phyloP scores from a whole-genome alignment of 495 filamentous ascomycete species.

The Neurospora sp. region DNA sequence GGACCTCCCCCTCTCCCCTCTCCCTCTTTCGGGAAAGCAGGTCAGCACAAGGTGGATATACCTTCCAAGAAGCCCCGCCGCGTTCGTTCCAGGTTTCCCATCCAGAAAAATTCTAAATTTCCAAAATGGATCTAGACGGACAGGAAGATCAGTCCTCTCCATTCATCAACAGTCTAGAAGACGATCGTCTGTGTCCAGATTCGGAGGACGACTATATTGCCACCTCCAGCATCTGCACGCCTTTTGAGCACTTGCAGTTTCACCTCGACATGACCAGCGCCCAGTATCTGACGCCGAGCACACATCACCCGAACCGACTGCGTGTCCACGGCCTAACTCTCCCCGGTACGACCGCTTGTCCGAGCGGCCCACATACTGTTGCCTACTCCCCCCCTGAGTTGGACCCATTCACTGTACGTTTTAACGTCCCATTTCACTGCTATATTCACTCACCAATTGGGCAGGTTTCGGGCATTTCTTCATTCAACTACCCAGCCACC shows the following conservation, averaged over 20 bases:
- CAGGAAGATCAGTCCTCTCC: constrained; percentile 7
- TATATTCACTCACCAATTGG: constrained; percentile 1
- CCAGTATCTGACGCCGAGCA: constrained; percentile 19
- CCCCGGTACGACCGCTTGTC: constrained; percentile 9
- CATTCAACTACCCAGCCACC: constrained; percentile 33
- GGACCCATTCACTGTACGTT: constrained; percentile 24
- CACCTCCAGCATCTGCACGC: constrained; percentile 1
- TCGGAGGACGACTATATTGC: constrained; percentile 6
- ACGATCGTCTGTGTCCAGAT: constrained; percentile 10
- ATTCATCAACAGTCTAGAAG: constrained; percentile 4
- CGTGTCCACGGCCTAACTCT: constrained; percentile 11
- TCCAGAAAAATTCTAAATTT: not conserved
- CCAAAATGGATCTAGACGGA: constrained; percentile 16
- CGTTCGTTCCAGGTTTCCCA: not conserved
- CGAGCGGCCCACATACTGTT: constrained; percentile 12
- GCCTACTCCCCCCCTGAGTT: constrained; percentile 18
- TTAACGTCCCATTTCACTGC: not conserved
- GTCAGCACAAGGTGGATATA: not conserved
- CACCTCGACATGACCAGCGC: constrained; percentile 21
- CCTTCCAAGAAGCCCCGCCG: not conserved
- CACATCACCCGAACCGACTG: constrained; percentile 10
- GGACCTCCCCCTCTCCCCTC: not conserved
- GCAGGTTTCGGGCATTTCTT: constrained; percentile 28
- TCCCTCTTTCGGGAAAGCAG: not conserved
- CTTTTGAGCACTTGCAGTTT: constrained; percentile 12